Evolutionary conservation across 495 filamentous ascomycete genomes (phyloP).

Genomic region (Chaetomium fimeti): DNA sequence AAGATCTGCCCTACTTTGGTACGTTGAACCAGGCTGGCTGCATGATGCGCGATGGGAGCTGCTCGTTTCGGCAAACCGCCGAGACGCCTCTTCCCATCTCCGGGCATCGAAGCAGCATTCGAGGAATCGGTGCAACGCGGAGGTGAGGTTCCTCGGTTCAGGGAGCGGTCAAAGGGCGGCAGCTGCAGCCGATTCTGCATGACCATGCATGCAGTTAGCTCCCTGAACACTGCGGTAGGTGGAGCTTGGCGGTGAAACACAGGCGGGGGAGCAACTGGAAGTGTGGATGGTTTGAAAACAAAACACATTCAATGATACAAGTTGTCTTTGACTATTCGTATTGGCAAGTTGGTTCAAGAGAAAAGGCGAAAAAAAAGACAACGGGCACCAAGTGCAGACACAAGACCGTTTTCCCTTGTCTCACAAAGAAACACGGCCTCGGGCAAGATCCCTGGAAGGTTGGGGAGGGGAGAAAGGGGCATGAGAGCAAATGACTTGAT

Average conservation of each 20-base stretch:
- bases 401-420: constrained; percentile 10
- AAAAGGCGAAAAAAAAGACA: not conserved
- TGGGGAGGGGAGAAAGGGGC: constrained; percentile 13
- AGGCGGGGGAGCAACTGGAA: not conserved
- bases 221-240: not conserved
- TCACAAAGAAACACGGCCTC: constrained; percentile 16
- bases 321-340: not conserved
- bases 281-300: not conserved
- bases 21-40: constrained; percentile 2
- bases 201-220: not conserved
- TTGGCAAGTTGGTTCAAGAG: not conserved
- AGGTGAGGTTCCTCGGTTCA: constrained; percentile 1
- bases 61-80: constrained; percentile 1
- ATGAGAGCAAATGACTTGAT: constrained; percentile 6
- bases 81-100: not conserved
- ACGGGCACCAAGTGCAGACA: not conserved
- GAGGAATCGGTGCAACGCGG: not conserved
- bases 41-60: constrained; percentile 1
- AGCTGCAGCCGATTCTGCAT: constrained; percentile 1
- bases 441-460: constrained; percentile 7
- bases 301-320: not conserved
- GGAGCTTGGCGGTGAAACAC: constrained; percentile 10
- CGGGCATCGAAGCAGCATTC: not conserved
- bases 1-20: not conserved
- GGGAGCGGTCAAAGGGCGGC: constrained; percentile 6